Base-by-base conservation (phyloP, 768 basidiomycete species). In the Mrakia frigida region DNA sequence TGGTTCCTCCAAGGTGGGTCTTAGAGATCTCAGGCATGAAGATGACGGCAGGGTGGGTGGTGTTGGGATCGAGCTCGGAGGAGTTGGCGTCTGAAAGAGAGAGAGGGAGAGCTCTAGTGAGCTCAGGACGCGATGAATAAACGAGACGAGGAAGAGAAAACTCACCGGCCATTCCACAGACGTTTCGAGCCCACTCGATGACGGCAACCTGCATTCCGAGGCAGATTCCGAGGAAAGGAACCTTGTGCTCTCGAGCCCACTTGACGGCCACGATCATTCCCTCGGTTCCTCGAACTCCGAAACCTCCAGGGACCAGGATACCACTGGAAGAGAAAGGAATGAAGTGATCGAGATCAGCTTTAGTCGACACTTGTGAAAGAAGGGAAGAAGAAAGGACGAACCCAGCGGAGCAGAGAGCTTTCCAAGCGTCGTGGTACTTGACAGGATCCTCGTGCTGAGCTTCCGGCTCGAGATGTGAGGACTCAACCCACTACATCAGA, bases 11-110 rank as follows among this genome's bases (percentile, higher is more conserved):
- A 89, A 98, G 93, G 79, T 98, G 94, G 18, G 95, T 98, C 82
- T 91, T 91, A 16, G 94, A 97, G 80, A 99, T 92, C 83, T 99
- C 97, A 25, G 97, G 97, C 97, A 99, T 99, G 88, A 95, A 98
- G 80, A 98, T 87, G 84, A 98, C 86, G 74, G 94, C 87, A 2
- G 91, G 92, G 79, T 90, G 85, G n/a, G 85, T 82, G 2, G 90
- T 85, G 13, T 80, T 75, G 4, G 87, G 81, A 56, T 87, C 84
- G 80, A 98, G 92, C 83, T 99, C 96, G 41, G 88, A 84, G 4
- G 96, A 98, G 67, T 90, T 91, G 7, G 96, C 94, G 74, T 89
- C 93, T 92, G 81, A 14, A 69, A 2, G 25, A 31, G 25, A 21
- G 0, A 33, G 10, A 67, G 43, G 37, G 37, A 23, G 25, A 53